Base-by-base conservation (phyloP, 1,139 yeast genomes). In the Yamadazyma blattariae region DNA sequence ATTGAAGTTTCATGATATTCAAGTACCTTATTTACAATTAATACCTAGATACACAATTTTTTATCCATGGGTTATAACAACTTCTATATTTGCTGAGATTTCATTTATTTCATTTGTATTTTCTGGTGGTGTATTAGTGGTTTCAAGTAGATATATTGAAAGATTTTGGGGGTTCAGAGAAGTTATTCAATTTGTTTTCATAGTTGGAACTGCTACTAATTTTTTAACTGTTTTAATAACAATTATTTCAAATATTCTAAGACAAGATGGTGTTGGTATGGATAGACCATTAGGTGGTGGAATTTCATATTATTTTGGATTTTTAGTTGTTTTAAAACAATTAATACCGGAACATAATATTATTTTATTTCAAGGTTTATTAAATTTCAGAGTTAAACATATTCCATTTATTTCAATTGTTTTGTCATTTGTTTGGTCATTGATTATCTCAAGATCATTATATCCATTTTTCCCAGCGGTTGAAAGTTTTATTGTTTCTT, bases 271-370 rank as follows among this genome's bases (percentile, higher is more conserved):
- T 5, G 45, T 45, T 9, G 66, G 68, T 0, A 67, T 71, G 67
- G 63, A 61, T 38, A 56, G 56, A 36, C 75, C 83, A 4, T 61
- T 82, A 34, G 85, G 86, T 37, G 97, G 96, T 0, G 81, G 88
- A 15, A 73, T 79, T 28, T 79, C 88, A 1, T 64, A 87, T 40
- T 70, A 84, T 43, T 67, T 86, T 52, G 92, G 88, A 3, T 83
- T 86, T 47, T 63, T 89, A 39, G 95, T 90, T 24, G 94, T 89
- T 7, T 77, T 88, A 55, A 89, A 88, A 58, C 97, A 90, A 58
- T 67, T 87, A 47, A 79, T 86, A 22, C 97, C 97, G 5, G 97
- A 90, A 54, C 95, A 88, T 52, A 81, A 87, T 37, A 73, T 88
- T 37, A 76, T 77, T 19, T 61, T 89, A 27, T 79, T 84, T 52